Conservation (phyloP, 306 rosid genomes). For the Quercus rubra region DNA sequence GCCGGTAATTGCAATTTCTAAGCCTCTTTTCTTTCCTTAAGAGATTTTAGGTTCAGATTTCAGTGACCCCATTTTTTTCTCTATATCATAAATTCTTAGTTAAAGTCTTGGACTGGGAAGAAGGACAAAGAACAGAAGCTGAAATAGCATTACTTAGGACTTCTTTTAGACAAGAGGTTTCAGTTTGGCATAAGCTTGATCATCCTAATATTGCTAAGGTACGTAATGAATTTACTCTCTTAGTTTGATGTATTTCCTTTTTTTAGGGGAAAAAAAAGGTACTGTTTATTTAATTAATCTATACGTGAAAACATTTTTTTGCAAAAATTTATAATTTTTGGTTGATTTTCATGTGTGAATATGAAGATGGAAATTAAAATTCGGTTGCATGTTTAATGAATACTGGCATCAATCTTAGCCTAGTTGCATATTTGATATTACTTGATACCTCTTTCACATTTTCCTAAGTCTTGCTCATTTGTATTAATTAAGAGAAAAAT, state of each 20-base stretch:
- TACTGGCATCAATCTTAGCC: too few relatives aligned
- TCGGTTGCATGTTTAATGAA: too few relatives aligned
- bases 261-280: too few relatives aligned
- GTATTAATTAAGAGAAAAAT: too few relatives aligned
- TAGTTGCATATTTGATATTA: too few relatives aligned
- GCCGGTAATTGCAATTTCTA: background rate
- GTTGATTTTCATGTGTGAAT: background rate
- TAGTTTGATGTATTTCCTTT: background rate
- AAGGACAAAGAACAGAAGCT: background rate
- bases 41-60: background rate
- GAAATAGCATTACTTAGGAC: background rate
- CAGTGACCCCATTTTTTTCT: background rate
- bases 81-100: background rate
- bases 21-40: background rate
- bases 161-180: conserved; percentile 4
- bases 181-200: conserved; percentile 15
- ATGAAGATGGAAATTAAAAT: background rate
- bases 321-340: background rate
- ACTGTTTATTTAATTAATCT: background rate
- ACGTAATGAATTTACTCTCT: background rate
- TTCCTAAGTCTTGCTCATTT: too few relatives aligned
- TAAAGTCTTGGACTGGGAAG: background rate
- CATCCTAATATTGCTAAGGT: conserved; percentile 21
- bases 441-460: too few relatives aligned
- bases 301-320: background rate